phyloP scores from a whole-genome alignment of 768 basidiomycete genomes.

The Phlebiopsis flavidoalba region DNA sequence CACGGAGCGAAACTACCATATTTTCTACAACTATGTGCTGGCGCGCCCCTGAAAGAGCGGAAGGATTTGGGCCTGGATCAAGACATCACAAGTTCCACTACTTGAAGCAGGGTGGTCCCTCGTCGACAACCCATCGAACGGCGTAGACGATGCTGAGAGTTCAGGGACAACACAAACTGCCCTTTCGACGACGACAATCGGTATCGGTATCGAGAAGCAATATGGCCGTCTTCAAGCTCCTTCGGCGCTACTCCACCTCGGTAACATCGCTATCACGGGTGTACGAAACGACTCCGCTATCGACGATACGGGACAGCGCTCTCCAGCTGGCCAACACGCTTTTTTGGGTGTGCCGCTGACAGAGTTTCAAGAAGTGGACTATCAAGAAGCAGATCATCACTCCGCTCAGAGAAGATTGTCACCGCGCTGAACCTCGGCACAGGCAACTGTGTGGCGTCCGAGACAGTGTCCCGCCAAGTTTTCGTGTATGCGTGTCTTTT shows the following conservation, averaged over 20 bases:
- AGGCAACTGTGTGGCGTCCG: conserved; percentile 92
- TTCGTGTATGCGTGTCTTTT: conserved; percentile 98
- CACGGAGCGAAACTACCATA: conserved; percentile 98
- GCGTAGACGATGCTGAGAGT: conserved; percentile 98
- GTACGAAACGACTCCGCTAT: conserved; percentile 78
- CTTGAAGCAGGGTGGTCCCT: conserved; percentile 88
- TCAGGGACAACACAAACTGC: conserved; percentile 90
- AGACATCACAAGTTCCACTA: conserved; percentile 88
- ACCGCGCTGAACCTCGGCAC: conserved; percentile 78
- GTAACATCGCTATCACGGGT: conserved; percentile 89
- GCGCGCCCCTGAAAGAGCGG: conserved; percentile 90
- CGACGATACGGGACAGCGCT: conserved; percentile 61
- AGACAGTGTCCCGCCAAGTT: conserved; percentile 97
- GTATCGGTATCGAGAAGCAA: conserved; percentile 95
- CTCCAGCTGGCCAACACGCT: conserved; percentile 64
- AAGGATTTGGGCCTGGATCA: conserved; percentile 90
- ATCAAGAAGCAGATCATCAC: conserved; percentile 97
- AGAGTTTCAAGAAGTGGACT: conserved; percentile 99
- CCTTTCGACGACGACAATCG: conserved; percentile 93
- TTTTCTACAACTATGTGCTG: conserved; percentile 98
- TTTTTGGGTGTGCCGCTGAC: conserved; percentile 85
- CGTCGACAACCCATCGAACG: conserved; percentile 80
- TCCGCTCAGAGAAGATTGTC: conserved; percentile 91
- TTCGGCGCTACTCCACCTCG: conserved; percentile 96
- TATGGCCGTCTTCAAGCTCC: conserved; percentile 95